Base-by-base conservation (phyloP, 441 rosid genomes). In the Raphanus hybrid region DNA sequence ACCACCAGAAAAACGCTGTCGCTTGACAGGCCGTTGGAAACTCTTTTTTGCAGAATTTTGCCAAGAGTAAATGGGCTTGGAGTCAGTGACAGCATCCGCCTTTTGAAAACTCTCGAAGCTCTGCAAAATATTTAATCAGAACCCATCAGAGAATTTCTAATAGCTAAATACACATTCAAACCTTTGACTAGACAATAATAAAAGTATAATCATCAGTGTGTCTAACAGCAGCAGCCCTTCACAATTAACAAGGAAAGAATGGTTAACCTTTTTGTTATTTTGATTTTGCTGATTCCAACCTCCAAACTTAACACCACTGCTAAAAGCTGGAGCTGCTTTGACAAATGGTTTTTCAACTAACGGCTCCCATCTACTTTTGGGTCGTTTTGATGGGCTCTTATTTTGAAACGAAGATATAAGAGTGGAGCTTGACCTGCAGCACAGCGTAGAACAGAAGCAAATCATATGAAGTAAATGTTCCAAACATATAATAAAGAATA, bases 281-380 rank as follows among this genome's bases (percentile, higher is more conserved):
- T 82, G 82, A 41, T 77, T 85, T 58, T 70, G 78, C 70, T 74
- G 83, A 81, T 71, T 58, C 92, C 95, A 90, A 60, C 85, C 87
- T 76, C 90, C 86, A 83, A 80, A 86, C 83, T 86, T 90, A 79
- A 78, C 81, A 70, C 81, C 74, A 75, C 75, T 81, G 83, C 73
- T 86, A 74, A 72, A 79, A 45, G 77, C 63, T 75, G 86, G 65
- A 81, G 80, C 80, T 63, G 84, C 75, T 69, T 86, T 88, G 64
- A 87, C 91, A 80, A 81, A 80, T 8, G 80, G 74, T 77, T 91
- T 93, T 82, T 90, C 97, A 26, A 80, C 86, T 74, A 96, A 74
- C 71, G 99, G 99, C 89, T 94, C 99, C 99, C 99, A 96, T 78
- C 99, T 88, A 82, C 98, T 94, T 82, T 96, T 96, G 77, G 93